Conservation (phyloP, 805 yeast genomes). For the Ogataea glucozyma region DNA sequence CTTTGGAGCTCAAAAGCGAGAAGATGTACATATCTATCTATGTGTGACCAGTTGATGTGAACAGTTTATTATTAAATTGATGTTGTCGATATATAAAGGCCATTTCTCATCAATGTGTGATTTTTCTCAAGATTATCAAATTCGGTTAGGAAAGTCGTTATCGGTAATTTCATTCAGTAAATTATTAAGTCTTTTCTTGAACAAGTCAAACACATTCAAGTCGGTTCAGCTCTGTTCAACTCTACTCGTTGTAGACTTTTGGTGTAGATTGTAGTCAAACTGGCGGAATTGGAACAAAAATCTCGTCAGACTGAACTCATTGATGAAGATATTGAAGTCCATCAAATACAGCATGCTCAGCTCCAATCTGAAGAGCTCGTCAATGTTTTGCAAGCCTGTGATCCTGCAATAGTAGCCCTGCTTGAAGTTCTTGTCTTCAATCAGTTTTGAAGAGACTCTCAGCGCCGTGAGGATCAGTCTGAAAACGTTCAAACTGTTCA, state of each 20-base stretch:
- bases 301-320: conserved; percentile 37
- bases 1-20: background rate
- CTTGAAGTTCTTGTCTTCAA: conserved; percentile 47
- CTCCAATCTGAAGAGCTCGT: conserved; percentile 43
- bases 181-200: no score
- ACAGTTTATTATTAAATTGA: conserved; percentile 6
- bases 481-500: conserved; percentile 41
- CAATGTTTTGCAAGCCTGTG: conserved; percentile 43
- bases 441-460: conserved; percentile 41
- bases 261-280: conserved; percentile 23
- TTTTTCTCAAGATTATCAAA: background rate
- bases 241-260: background rate
- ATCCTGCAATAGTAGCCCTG: conserved; percentile 45
- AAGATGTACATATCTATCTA: no score
- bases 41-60: background rate
- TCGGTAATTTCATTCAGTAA: no score
- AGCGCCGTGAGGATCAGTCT: conserved; percentile 41
- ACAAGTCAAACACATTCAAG: no score
- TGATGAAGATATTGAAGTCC: conserved; percentile 42
- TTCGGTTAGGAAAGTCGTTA: no score
- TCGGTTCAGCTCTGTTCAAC: no score
- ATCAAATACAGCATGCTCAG: conserved; percentile 42
- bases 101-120: background rate
- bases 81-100: conserved; percentile 2
- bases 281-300: conserved; percentile 35